These are phyloP conservation scores for Eutrema yunnanense DNA, from an alignment of 345 rosid genomes.

Conservation along the genomic window DNA sequence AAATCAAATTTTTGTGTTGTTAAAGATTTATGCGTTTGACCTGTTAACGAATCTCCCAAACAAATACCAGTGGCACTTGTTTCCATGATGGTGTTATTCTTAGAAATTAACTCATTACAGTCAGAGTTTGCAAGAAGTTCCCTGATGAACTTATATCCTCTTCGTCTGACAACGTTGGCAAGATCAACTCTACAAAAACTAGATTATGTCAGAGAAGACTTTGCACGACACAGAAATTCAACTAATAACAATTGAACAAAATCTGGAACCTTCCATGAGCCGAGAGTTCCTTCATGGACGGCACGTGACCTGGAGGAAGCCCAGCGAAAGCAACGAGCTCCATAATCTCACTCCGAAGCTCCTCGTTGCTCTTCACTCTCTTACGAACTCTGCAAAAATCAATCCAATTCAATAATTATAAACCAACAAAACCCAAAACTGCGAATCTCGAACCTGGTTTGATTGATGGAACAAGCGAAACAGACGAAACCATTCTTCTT, in stretches of 20 bases:
- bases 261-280: conserved; percentile 66
- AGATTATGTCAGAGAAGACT: background rate
- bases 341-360: conserved; percentile 60
- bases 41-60: conserved; percentile 29
- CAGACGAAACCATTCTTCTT: conserved; percentile 26
- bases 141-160: conserved; percentile 66
- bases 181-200: conserved; percentile 60
- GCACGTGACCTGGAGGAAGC: conserved; percentile 64
- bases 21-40: conserved; percentile 31
- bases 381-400: conserved; percentile 41
- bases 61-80: conserved; percentile 4
- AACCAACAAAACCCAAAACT: background rate
- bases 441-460: conserved; percentile 34
- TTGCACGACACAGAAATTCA: background rate
- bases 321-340: conserved; percentile 60
- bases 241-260: background rate
- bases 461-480: conserved; percentile 40
- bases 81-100: too few relatives aligned
- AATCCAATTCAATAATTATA: background rate
- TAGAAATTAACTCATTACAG: background rate
- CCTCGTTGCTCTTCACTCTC: conserved; percentile 70
- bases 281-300: conserved; percentile 71
- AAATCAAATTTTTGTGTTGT: background rate
- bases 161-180: conserved; percentile 77
- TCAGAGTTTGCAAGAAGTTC: conserved; percentile 58